Conservation (phyloP, 2,329 filamentous ascomycete genomes). For the Cercospora zeina region DNA sequence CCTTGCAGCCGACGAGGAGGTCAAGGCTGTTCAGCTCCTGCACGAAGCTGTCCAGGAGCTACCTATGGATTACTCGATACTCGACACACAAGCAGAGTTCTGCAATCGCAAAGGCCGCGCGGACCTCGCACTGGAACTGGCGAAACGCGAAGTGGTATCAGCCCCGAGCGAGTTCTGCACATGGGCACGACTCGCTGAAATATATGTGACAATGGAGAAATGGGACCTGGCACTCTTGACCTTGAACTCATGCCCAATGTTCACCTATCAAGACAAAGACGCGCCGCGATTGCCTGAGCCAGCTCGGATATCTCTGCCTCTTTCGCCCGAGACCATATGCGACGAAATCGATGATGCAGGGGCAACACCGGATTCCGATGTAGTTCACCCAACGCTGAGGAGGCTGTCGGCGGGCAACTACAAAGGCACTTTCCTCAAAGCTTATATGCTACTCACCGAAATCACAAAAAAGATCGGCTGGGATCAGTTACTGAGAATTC, state of each 20-base stretch:
- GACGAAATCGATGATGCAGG: conserved; percentile 96
- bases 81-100: conserved; percentile 92
- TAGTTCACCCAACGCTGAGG: conserved; percentile 81
- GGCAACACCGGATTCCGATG: conserved; percentile 72
- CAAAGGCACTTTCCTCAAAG: conserved; percentile 92
- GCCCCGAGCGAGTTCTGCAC: conserved; percentile 96
- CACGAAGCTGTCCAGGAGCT: conserved; percentile 86
- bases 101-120: conserved; percentile 83
- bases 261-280: conserved; percentile 98
- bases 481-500: conserved; percentile 91
- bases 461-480: conserved; percentile 96
- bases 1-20: conserved; percentile 93
- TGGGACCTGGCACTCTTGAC: conserved; percentile 96
- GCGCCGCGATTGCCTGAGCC: conserved; percentile 92
- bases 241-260: conserved; percentile 98
- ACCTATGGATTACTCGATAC: conserved; percentile 96
- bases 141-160: conserved; percentile 90
- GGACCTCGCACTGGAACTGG: conserved; percentile 85
- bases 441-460: conserved; percentile 90
- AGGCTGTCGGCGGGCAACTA: conserved; percentile 86
- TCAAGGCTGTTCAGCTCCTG: conserved; percentile 85
- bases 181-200: conserved; percentile 89
- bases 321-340: conserved; percentile 81
- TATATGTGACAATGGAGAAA: conserved; percentile 90
- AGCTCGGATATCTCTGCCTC: conserved; percentile 80